Conservation (phyloP, 306 rosid genomes). For the Leucaena leucocephala region DNA sequence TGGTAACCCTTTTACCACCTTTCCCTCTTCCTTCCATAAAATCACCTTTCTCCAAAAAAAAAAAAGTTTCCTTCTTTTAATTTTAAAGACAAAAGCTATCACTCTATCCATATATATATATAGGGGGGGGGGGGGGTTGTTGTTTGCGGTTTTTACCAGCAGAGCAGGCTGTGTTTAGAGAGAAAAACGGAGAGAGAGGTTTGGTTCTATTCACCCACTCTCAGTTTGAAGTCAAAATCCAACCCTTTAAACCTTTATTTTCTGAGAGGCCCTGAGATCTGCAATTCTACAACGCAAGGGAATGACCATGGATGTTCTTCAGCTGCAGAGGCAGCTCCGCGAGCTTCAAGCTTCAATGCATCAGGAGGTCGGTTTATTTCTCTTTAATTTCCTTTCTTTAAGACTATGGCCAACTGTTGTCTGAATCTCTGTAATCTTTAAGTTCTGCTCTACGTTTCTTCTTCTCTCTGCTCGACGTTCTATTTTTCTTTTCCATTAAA, state of each 20-base stretch:
- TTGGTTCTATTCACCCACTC: not conserved
- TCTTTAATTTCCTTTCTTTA: not conserved
- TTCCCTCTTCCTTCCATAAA: not conserved
- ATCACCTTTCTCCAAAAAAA: not conserved
- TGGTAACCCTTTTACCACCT: not conserved
- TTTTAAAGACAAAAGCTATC: not conserved
- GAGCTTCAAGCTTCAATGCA: slow-evolving; percentile 18
- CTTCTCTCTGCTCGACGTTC: not conserved
- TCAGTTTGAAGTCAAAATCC: slow-evolving; percentile 6
- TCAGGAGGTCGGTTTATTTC: slow-evolving; percentile 12
- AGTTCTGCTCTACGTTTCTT: not conserved
- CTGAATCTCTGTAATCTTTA: not conserved
- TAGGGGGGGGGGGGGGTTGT: not conserved
- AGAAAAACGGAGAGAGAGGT: not conserved
- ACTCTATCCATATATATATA: not conserved
- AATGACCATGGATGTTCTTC: slow-evolving; percentile 17
- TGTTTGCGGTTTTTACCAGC: not conserved
- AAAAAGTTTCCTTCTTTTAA: not conserved
- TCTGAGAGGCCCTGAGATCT: slow-evolving; percentile 1
- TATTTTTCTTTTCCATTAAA: not conserved
- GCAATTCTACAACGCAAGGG: not conserved
- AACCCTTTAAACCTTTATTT: not conserved
- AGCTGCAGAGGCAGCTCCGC: slow-evolving; percentile 19
- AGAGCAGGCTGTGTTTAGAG: not conserved
- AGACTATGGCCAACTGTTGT: not conserved